Evolutionary conservation across 192 early-diverging fungal genomes (phyloP).

Genomic region (Glomus cerebriforme): DNA sequence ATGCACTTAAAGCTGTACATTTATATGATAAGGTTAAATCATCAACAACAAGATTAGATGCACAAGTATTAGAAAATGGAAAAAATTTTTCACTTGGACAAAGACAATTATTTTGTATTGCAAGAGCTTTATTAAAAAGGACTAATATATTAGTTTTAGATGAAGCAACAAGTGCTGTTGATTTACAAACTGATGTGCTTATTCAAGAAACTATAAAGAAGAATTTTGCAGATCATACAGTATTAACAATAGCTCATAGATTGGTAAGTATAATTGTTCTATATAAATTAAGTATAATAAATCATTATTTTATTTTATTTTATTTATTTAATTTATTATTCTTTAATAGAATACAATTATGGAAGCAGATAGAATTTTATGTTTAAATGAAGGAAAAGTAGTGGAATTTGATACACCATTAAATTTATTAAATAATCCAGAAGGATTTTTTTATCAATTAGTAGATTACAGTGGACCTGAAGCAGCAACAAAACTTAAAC

Average conservation of each 20-base stretch:
- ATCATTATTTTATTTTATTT: background rate
- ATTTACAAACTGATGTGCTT: slow-evolving; percentile 47
- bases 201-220: slow-evolving; percentile 57
- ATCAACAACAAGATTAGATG: slow-evolving; percentile 44
- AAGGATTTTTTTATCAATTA: slow-evolving; percentile 45
- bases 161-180: slow-evolving; percentile 64
- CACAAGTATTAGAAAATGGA: slow-evolving; percentile 50
- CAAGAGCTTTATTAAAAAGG: slow-evolving; percentile 57
- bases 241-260: slow-evolving; percentile 69
- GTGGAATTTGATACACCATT: slow-evolving; percentile 47
- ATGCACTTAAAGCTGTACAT: slow-evolving; percentile 55
- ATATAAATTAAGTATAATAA: slow-evolving; percentile 26
- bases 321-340: background rate
- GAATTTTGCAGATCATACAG: slow-evolving; percentile 55
- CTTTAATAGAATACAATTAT: slow-evolving; percentile 46
- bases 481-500: slow-evolving; percentile 35
- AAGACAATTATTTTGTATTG: slow-evolving; percentile 60
- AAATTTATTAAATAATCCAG: slow-evolving; percentile 41
- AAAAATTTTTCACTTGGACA: slow-evolving; percentile 63
- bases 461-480: slow-evolving; percentile 42
- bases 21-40: slow-evolving; percentile 45
- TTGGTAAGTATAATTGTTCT: slow-evolving; percentile 36
- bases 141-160: slow-evolving; percentile 67
- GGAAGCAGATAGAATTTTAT: slow-evolving; percentile 57
- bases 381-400: slow-evolving; percentile 51